Base-by-base conservation (phyloP, 2,329 filamentous ascomycete species). In the Penicillium thymicola region DNA sequence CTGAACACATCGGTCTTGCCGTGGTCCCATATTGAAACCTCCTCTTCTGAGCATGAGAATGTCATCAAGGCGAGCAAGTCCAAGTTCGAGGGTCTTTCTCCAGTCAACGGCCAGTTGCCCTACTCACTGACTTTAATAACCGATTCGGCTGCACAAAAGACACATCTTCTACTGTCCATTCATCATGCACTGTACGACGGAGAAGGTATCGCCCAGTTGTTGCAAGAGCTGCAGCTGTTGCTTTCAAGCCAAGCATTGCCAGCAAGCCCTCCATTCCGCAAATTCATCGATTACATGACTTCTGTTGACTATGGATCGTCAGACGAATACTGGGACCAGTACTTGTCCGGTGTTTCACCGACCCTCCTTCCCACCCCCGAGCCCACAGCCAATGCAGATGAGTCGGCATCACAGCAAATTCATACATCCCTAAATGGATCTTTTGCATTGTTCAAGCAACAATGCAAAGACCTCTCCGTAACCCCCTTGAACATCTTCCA, bases 101-200 rank as follows among this genome's bases (percentile, higher is more conserved):
- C 61, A 7, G 62, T 68, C 8, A 65, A 58, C 10, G 70, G 69
- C 36, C 49, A 54, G 10, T 51, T 71, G 37, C 72, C 71, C 4
- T 72, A 72, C 50, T 67, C 62, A 6, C 51, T 72, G 38, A 65
- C 63, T 18, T 30, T 64, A 0, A 65, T 73, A 23, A 60, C 53
- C 8, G 59, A 62, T 28, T 41, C 59, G 1, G 49, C 37, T 9
- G 46, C 45, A 0, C 54, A 60, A 14, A 55, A 56, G 13, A 52
- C 46, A 5, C 44, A 67, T 32, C 61, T 74, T 14, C 64, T 81
- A 3, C 75, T 87, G 46, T 78, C 77, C 23, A 85, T 85, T 64
- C 92, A 96, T 65, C 92, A 97, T 73, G 89, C 90, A 2, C 77
- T 96, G 0, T 96, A 96, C 65, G 92, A 97, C 72, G 92, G 89